phyloP scores from a whole-genome alignment of 106 monocot species.

The Apostasia ramifera region DNA sequence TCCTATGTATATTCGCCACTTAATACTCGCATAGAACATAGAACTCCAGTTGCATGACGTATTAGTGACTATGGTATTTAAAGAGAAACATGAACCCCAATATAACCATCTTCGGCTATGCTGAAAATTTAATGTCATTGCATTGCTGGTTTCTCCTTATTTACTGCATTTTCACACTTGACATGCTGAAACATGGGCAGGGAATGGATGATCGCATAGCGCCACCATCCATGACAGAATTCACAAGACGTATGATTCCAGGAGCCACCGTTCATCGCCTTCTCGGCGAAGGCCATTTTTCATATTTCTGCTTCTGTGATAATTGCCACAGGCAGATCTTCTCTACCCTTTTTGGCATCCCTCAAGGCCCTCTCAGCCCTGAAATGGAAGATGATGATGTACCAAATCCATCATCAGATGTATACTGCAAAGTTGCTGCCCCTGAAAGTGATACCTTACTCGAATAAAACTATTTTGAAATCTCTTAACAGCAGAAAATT shows the following conservation, averaged over 20 bases:
- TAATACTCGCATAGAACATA: too few species aligned
- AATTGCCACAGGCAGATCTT: slow-evolving; percentile 90
- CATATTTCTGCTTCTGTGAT: slow-evolving; percentile 91
- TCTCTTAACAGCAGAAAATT: too few species aligned
- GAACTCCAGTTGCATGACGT: too few species aligned
- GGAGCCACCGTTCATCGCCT: slow-evolving; percentile 76
- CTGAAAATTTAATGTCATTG: too few species aligned
- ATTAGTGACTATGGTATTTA: too few species aligned
- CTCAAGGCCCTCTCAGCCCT: slow-evolving; percentile 50
- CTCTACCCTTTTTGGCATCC: slow-evolving; percentile 78
- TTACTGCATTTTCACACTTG: neutral
- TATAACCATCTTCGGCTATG: too few species aligned
- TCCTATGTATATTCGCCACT: too few species aligned
- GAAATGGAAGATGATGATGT: neutral
- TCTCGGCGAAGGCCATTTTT: slow-evolving; percentile 88
- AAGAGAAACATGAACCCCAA: too few species aligned
- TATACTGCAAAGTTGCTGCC: slow-evolving; percentile 5
- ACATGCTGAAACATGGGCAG: slow-evolving; percentile 13
- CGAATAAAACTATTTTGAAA: too few species aligned
- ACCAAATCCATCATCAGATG: slow-evolving; percentile 7
- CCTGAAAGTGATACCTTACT: neutral
- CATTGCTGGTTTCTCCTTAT: neutral
- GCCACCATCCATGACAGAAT: slow-evolving; percentile 85
- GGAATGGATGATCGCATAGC: slow-evolving; percentile 87
- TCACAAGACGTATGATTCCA: slow-evolving; percentile 58